These are phyloP conservation scores for Solanum etuberosum DNA, from an alignment of 257 asterid species.

Conservation along the genomic window DNA sequence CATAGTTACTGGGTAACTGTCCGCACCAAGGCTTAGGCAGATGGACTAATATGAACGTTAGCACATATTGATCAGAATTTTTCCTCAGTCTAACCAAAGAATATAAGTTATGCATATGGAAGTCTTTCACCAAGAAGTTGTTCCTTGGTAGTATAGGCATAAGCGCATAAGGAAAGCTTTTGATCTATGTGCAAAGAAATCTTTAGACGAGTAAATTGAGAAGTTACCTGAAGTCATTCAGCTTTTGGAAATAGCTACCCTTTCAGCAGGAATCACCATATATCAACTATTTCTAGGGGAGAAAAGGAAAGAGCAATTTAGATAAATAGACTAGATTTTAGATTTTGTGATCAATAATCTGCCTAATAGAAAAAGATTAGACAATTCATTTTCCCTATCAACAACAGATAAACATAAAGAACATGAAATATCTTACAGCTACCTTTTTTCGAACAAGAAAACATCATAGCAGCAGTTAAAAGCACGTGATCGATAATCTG, in stretches of 20 bases:
- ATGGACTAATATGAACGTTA: not conserved
- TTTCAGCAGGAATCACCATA: not conserved
- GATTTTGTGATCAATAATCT: not conserved
- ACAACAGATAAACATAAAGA: not conserved
- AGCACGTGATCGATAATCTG: not conserved
- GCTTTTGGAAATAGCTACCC: not conserved
- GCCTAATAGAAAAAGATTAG: not conserved
- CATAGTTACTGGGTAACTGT: not conserved
- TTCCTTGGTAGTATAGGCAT: not conserved
- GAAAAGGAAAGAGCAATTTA: not conserved
- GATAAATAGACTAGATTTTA: not conserved
- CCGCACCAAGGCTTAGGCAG: not conserved
- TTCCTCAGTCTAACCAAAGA: not conserved
- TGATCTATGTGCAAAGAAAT: not conserved
- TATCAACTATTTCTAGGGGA: not conserved
- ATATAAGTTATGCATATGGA: not conserved
- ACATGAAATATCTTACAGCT: not conserved
- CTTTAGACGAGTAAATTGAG: not conserved
- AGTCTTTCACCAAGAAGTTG: not conserved
- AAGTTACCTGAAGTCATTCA: not conserved
- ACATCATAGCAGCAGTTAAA: not conserved
- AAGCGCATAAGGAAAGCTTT: not conserved
- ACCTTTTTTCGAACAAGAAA: not conserved
- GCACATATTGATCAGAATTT: not conserved
- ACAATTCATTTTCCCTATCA: not conserved